Base-by-base conservation (phyloP, 352 stramenopile species). In the Phytophthora agathidicida region DNA sequence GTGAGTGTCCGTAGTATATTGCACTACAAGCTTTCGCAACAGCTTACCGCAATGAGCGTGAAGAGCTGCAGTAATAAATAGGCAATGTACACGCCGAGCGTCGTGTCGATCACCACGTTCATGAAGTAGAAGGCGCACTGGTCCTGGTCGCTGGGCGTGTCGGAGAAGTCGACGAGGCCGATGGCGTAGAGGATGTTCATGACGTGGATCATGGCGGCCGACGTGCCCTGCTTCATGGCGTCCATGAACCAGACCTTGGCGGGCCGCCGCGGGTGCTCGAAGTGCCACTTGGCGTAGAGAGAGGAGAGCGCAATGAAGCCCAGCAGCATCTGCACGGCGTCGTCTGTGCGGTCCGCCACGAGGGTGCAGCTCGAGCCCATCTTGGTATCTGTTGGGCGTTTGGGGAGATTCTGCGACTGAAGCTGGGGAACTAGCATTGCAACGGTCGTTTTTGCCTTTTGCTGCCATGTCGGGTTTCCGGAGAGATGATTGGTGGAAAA, bases 41-140 rank as follows among this genome's bases (percentile, higher is more conserved):
- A 7, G 67, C 72, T 23, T 61, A 92, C 80, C 17, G 80, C 83
- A 28, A 91, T 13, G 13, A 70, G 28, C 19, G 80, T 89, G 8
- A 84, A 68, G 19, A 88, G 28, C 42, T 86, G 77, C 17, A 93
- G 58, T 43, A 91, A 73, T 59, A 90, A 60, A 71, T 88, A 94
- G 10, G 83, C 84, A 59, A 94, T 86, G 55, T 92, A 88, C 28
- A 94, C 82, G 53, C 84, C 84, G 16, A 94, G 62, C 17, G 82
- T 91, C 28, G 84, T 94, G 65, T 92, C 84, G 41, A 94, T 87
- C 51, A 88, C 77, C 7, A 94, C 84, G 50, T 92, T 94, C 75
- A 94, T 89, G 50, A 94, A 94, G 70, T 94, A 94, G 43, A 91
- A 91, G 37, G 84, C 84, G 43, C 84, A 94, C 79, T 93, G 70